These are phyloP conservation scores for Bryoglossum gracile DNA, from an alignment of 495 filamentous ascomycete genomes.

Conservation along the genomic window DNA sequence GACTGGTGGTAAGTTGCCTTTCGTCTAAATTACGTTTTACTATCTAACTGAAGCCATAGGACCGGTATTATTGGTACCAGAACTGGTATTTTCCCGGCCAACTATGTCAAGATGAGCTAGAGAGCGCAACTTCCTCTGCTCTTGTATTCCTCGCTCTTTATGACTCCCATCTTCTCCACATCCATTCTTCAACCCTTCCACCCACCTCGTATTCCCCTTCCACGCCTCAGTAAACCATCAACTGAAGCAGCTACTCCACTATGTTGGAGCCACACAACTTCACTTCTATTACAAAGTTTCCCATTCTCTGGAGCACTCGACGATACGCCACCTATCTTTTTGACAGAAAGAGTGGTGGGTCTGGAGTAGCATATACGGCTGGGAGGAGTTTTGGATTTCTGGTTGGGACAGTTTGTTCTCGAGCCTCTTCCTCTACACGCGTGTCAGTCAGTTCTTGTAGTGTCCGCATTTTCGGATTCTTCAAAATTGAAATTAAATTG, in stretches of 20 bases:
- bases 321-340: not conserved
- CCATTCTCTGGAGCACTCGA: not conserved
- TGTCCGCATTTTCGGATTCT: no score
- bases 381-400: not conserved
- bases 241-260: no score
- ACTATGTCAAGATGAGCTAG: conserved; percentile 41
- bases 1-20: conserved; percentile 72
- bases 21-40: not conserved
- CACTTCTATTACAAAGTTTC: no score
- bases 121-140: not conserved
- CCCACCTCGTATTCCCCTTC: not conserved
- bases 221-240: not conserved
- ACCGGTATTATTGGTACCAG: conserved; percentile 47
- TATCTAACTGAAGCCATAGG: conserved; percentile 31
- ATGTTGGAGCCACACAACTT: no score
- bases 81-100: conserved; percentile 50
- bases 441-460: no score
- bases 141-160: not conserved
- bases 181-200: not conserved
- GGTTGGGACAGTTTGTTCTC: not conserved
- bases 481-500: no score
- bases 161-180: not conserved
- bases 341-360: not conserved
- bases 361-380: not conserved
- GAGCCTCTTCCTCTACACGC: not conserved